Evolutionary conservation across 2,329 filamentous ascomycete genomes (phyloP).

Genomic region (Monosporascus sp.): DNA sequence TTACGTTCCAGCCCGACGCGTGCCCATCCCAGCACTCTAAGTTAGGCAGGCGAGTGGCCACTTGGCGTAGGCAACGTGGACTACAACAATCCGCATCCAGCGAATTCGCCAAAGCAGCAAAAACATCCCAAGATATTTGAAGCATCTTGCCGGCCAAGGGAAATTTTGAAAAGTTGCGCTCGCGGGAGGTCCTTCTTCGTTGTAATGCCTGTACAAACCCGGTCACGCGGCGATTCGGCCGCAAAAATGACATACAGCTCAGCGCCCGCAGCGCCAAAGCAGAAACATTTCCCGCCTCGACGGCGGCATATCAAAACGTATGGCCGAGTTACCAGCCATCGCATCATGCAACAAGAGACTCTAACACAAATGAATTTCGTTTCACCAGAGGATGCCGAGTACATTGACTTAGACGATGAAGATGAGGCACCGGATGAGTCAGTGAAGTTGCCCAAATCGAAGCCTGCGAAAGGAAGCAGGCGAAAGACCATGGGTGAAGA

Average conservation of each 20-base stretch:
- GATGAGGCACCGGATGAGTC: conserved; percentile 11
- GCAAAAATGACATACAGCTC: conserved; percentile 14
- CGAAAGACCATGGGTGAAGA: conserved; percentile 25
- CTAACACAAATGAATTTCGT: conserved; percentile 26
- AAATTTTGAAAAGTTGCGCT: not conserved
- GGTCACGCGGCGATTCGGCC: conserved; percentile 14
- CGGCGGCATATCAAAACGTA: conserved; percentile 19
- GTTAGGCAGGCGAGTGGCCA: no score
- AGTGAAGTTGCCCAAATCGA: conserved; percentile 4
- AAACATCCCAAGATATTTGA: not conserved
- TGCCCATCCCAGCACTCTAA: no score
- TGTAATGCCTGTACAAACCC: conserved; percentile 20
- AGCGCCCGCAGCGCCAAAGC: conserved; percentile 19
- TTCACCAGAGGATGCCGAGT: conserved; percentile 11
- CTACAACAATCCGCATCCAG: no score
- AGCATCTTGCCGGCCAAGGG: not conserved
- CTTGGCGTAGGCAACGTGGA: no score
- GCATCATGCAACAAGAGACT: conserved; percentile 18
- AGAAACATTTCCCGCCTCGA: conserved; percentile 19
- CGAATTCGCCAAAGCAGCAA: not conserved
- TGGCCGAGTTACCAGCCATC: conserved; percentile 12
- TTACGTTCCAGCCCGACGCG: not conserved
- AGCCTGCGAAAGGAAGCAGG: conserved; percentile 10
- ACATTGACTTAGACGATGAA: conserved; percentile 9
- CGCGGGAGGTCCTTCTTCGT: not conserved